A percentile compares a stretch with the other conserved stretches of the same genome.
These are phyloP conservation scores for Eudorina sp. DNA, from an alignment of 139 green algal species.

Conservation along the genomic window DNA sequence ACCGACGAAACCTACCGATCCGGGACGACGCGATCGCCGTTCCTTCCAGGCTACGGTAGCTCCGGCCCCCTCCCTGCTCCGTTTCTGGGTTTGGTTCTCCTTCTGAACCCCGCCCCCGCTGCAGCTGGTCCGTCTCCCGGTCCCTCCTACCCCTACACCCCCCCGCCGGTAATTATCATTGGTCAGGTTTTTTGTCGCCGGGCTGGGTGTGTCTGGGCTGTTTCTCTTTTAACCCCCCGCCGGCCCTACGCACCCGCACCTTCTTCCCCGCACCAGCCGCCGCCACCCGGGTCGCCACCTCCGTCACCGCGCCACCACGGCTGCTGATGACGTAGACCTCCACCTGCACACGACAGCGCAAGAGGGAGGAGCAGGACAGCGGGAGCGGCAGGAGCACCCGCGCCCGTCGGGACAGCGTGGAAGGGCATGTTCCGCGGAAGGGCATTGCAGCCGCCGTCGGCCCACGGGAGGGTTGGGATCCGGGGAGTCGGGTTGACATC, in stretches of 20 bases:
- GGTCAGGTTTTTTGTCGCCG: too few species aligned
- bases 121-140: neutral
- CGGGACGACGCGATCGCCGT: too few species aligned
- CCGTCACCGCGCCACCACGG: neutral
- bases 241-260: neutral
- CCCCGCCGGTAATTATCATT: neutral
- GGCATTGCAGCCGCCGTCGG: too few species aligned
- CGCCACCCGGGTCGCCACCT: neutral
- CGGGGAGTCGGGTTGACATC: neutral
- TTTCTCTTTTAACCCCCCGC: neutral
- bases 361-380: too few species aligned
- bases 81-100: neutral
- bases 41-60: too few species aligned
- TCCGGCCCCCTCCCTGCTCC: neutral
- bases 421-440: too few species aligned
- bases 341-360: constrained; percentile 3
- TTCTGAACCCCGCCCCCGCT: neutral
- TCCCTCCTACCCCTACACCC: neutral
- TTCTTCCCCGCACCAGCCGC: neutral
- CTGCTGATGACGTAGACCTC: constrained; percentile 1
- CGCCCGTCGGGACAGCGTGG: too few species aligned
- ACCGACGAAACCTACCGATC: too few species aligned
- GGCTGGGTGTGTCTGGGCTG: neutral
- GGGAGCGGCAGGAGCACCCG: too few species aligned
- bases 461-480: too few species aligned